These are phyloP conservation scores for Nidularia sp. DNA, from an alignment of 768 basidiomycete species.

Conservation along the genomic window DNA sequence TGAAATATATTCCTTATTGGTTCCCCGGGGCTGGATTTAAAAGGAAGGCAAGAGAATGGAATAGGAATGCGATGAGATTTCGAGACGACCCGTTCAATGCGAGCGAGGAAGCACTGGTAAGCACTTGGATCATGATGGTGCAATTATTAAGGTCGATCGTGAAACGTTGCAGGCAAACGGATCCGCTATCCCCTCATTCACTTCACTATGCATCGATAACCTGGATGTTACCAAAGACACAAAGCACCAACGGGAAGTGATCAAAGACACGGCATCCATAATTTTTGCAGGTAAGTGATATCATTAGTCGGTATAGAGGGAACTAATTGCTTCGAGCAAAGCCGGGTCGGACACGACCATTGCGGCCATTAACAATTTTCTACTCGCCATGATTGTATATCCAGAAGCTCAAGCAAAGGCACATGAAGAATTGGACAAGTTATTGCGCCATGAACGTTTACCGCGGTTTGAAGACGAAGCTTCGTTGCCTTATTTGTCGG, in stretches of 20 bases:
- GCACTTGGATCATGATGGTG: no score
- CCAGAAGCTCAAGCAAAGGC: constrained; percentile 32
- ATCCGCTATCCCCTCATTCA: constrained; percentile 5
- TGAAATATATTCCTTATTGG: constrained; percentile 44
- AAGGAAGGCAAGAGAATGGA: no score
- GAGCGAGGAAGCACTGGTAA: no score
- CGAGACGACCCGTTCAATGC: no score
- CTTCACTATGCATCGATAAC: constrained; percentile 14
- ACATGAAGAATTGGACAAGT: constrained; percentile 32
- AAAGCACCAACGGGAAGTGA: constrained; percentile 11
- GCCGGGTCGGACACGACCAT: constrained; percentile 22
- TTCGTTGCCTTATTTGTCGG: constrained; percentile 31
- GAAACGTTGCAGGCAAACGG: no score
- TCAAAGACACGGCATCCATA: constrained; percentile 34
- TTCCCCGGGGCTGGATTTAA: constrained; percentile 51
- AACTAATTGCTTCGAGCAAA: background rate
- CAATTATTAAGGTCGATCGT: no score
- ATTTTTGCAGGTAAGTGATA: constrained; percentile 21
- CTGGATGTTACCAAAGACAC: constrained; percentile 12
- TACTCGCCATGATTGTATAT: constrained; percentile 35
- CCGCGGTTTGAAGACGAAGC: constrained; percentile 32
- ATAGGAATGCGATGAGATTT: no score
- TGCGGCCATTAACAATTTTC: constrained; percentile 21
- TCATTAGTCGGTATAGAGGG: no score
- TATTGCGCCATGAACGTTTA: constrained; percentile 26